A percentile compares a stretch with the other conserved stretches of the same genome.
These are phyloP conservation scores for Cucumis hystrix DNA, from an alignment of 306 rosid genomes.

Conservation along the genomic window DNA sequence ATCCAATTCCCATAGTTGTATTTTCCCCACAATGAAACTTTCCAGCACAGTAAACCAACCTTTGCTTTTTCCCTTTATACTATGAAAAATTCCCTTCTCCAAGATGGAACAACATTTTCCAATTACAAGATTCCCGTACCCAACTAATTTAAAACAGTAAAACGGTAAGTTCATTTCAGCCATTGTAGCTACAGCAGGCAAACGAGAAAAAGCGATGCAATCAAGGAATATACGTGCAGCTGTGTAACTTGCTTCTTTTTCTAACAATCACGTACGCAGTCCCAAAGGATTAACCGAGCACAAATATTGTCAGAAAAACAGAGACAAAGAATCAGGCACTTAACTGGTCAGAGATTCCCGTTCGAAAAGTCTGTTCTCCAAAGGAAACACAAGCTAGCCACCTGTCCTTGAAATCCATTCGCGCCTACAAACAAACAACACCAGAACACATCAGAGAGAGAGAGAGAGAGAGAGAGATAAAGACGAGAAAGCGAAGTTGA, in stretches of 20 bases:
- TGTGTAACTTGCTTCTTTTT: neutral
- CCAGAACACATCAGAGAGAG: neutral
- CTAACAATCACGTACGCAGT: neutral
- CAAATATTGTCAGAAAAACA: neutral
- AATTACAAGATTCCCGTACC: neutral
- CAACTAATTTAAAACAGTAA: neutral
- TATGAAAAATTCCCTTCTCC: neutral
- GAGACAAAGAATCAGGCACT: neutral
- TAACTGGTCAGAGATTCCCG: conserved; percentile 58
- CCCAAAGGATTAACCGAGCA: neutral
- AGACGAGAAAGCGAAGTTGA: neutral
- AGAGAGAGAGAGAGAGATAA: neutral
- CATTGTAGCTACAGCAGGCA: neutral
- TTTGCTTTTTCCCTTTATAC: neutral
- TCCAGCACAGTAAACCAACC: neutral
- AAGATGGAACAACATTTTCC: neutral
- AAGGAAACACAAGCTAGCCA: conserved; percentile 88
- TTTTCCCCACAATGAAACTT: neutral
- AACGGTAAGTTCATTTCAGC: neutral
- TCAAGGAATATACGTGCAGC: neutral
- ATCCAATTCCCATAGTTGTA: neutral
- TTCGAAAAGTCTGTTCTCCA: conserved; percentile 88
- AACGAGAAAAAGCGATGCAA: neutral
- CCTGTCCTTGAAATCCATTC: conserved; percentile 82
- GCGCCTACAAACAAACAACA: conserved; percentile 38